phyloP scores from a whole-genome alignment of 106 monocot species.

The Acorus gramineus region DNA sequence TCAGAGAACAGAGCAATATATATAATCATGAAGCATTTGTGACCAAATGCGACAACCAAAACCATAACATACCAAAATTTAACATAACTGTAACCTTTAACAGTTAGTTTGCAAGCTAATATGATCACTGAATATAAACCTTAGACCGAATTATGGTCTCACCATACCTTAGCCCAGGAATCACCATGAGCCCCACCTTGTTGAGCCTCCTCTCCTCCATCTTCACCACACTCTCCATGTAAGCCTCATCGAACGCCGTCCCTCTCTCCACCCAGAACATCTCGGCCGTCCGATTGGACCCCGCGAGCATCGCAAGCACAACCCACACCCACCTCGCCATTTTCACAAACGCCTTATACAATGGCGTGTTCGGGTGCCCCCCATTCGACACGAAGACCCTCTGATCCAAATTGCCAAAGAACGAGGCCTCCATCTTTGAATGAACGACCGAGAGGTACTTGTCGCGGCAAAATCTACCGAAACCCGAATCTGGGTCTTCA shows the following conservation, averaged over 20 bases:
- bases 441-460: conserved; percentile 50
- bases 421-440: conserved; percentile 55
- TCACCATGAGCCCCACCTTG: conserved; percentile 62
- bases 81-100: no score
- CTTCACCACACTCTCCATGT: conserved; percentile 63
- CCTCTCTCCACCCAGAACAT: conserved; percentile 44
- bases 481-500: conserved; percentile 48
- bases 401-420: conserved; percentile 72
- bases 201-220: conserved; percentile 8
- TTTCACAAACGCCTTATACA: conserved; percentile 65
- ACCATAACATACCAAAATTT: no score
- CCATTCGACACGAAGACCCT: conserved; percentile 36
- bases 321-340: conserved; percentile 72
- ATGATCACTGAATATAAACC: conserved; percentile 27
- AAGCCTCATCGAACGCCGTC: conserved; percentile 18
- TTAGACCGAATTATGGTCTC: conserved; percentile 27
- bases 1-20: no score
- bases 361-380: conserved; percentile 79
- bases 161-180: conserved; percentile 65
- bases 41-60: no score
- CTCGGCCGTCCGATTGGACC: conserved; percentile 34
- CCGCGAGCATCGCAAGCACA: conserved; percentile 32
- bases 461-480: conserved; percentile 48
- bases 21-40: no score
- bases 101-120: no score